These are phyloP conservation scores for Dioszegia aurantiaca DNA, from an alignment of 768 basidiomycete genomes.

Conservation along the genomic window DNA sequence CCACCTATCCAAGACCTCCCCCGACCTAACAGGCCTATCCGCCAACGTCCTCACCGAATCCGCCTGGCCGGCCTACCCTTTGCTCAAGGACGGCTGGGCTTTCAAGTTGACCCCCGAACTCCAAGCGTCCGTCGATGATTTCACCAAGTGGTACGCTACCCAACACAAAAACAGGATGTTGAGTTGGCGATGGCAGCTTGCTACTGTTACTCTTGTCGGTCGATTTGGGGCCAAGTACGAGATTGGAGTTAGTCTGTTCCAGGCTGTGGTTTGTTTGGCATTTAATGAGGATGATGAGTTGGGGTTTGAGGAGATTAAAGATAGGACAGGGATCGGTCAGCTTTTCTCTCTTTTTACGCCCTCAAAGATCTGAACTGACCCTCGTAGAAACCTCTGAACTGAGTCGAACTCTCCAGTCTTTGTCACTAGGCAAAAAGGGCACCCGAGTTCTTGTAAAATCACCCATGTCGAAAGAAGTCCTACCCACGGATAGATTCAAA, in stretches of 20 bases:
- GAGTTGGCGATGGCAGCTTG: slow-evolving; percentile 82
- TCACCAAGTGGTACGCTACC: slow-evolving; percentile 67
- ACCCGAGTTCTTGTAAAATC: slow-evolving; percentile 80
- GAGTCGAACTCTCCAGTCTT: slow-evolving; percentile 80
- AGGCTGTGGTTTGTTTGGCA: slow-evolving; percentile 76
- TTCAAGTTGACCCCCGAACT: slow-evolving; percentile 59
- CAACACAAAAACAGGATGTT: slow-evolving; percentile 75
- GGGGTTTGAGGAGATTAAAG: slow-evolving; percentile 66
- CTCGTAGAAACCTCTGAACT: slow-evolving; percentile 58
- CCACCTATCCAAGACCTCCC: slow-evolving; percentile 46
- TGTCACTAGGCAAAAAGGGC: slow-evolving; percentile 73
- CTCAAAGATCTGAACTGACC: background rate
- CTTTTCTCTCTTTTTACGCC: background rate
- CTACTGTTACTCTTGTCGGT: slow-evolving; percentile 72
- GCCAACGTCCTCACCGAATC: slow-evolving; percentile 53
- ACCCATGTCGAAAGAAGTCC: slow-evolving; percentile 73
- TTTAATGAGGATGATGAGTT: slow-evolving; percentile 72
- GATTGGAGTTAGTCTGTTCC: slow-evolving; percentile 83
- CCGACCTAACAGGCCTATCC: slow-evolving; percentile 60
- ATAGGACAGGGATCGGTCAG: slow-evolving; percentile 71
- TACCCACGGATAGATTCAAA: slow-evolving; percentile 69
- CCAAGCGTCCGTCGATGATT: slow-evolving; percentile 66
- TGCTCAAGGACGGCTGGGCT: slow-evolving; percentile 23
- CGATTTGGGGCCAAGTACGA: slow-evolving; percentile 72
- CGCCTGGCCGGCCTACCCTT: slow-evolving; percentile 41